These are phyloP conservation scores for Cladophialophora immunda DNA, from an alignment of 2,329 filamentous ascomycete genomes.

Conservation along the genomic window DNA sequence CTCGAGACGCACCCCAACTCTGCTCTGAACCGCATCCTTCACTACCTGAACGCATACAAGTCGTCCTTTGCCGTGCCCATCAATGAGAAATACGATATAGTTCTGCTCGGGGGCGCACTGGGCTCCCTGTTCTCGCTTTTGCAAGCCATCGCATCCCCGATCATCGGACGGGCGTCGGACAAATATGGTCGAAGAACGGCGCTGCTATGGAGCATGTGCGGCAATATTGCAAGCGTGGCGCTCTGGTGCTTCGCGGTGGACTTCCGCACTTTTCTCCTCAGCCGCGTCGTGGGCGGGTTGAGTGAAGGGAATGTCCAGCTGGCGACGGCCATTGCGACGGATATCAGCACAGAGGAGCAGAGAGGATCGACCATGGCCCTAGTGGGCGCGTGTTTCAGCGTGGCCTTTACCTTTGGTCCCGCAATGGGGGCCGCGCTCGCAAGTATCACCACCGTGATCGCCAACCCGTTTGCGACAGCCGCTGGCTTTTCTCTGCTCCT, in stretches of 20 bases:
- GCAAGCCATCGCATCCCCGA: slow-evolving; percentile 88
- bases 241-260: slow-evolving; percentile 94
- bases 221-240: slow-evolving; percentile 91
- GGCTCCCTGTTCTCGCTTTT: slow-evolving; percentile 93
- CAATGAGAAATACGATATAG: slow-evolving; percentile 95
- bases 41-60: slow-evolving; percentile 92
- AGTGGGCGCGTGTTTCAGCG: slow-evolving; percentile 94
- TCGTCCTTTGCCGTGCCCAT: slow-evolving; percentile 90
- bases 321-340: slow-evolving; percentile 93
- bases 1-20: slow-evolving; percentile 72
- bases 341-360: slow-evolving; percentile 86
- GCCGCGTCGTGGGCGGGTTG: slow-evolving; percentile 86
- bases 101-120: slow-evolving; percentile 89
- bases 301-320: slow-evolving; percentile 98
- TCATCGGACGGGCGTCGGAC: slow-evolving; percentile 90
- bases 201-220: slow-evolving; percentile 87
- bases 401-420: slow-evolving; percentile 96
- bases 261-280: slow-evolving; percentile 95
- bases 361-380: slow-evolving; percentile 94
- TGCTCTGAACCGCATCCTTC: slow-evolving; percentile 79
- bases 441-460: slow-evolving; percentile 76
- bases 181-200: slow-evolving; percentile 86
- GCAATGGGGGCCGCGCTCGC: slow-evolving; percentile 88
- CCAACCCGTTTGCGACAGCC: slow-evolving; percentile 93
- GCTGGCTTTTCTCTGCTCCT: slow-evolving; percentile 86